Evolutionary conservation across 352 stramenopile species (phyloP), one percentile per base, ranked within the genome.

Genomic region (Pythium pyrilobum): DNA sequence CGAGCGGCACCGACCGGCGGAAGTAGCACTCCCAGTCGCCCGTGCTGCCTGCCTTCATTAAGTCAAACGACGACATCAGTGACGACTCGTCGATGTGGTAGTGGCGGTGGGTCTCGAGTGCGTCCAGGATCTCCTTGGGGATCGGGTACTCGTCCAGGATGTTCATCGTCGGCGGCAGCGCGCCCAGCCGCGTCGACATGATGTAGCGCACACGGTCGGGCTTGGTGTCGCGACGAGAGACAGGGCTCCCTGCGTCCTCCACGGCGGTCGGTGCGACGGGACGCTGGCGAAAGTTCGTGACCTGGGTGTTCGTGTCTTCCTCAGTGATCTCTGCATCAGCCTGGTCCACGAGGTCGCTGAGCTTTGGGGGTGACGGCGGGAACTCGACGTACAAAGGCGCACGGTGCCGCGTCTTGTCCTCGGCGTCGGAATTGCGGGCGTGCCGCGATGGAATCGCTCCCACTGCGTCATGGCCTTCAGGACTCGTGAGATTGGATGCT

Each of bases 111-210:
- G 62, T 64, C 48, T 88, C 77, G 27, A 88, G 52, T 10, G 77
- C 73, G 16, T 88, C 74, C 13, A 85, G 58, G 25, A 88, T 71
- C 40, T 81, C 77, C 40, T 85, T 86, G 2, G 77, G 77, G 39
- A 88, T 84, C 18, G 73, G 72, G 49, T 88, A 86, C 47, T 88
- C 74, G 20, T 86, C 75, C n/a, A 88, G 49, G 32, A 86, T 88
- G 33, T 69, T 67, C 54, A 82, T 83, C 0, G 71, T 85, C 15
- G 77, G 77, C 4, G 74, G 74, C 11, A 85, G 27, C 4, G 64
- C 71, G 3, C 74, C 73, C 3, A 85, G 55, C 1, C 71, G 66
- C 45, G 71, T 81, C 11, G 74, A 84, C 71, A 81, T 84, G 58
- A 91, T 85, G 66, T 91, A 89, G 1, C 81, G 74, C 10, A 88